Conservation (phyloP, 2,329 filamentous ascomycete genomes). For the Didymella pinodella region DNA sequence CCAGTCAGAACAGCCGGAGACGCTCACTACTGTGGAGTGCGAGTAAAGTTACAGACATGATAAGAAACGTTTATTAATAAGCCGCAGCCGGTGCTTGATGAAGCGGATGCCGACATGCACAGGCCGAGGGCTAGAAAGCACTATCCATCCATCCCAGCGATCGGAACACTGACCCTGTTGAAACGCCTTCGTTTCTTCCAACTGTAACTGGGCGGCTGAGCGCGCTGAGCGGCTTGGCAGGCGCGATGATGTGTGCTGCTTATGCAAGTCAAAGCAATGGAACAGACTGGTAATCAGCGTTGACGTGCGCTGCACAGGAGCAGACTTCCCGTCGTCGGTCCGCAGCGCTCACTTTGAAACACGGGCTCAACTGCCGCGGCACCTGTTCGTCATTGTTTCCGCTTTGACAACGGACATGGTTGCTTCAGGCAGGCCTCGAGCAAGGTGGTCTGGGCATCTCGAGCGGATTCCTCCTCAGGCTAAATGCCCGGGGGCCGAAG, state of each 20-base stretch:
- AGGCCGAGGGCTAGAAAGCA: slow-evolving; percentile 17
- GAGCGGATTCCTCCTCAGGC: slow-evolving; percentile 44
- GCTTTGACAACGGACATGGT: slow-evolving; percentile 40
- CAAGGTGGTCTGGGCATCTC: slow-evolving; percentile 22
- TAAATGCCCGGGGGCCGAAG: slow-evolving; percentile 44
- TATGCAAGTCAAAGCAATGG: slow-evolving; percentile 42
- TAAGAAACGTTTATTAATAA: slow-evolving; percentile 32
- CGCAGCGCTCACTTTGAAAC: slow-evolving; percentile 44
- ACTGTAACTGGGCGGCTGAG: slow-evolving; percentile 15
- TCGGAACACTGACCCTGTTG: slow-evolving; percentile 38
- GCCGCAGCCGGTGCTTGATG: slow-evolving; percentile 29
- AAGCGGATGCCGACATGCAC: slow-evolving; percentile 27
- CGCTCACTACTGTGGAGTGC: slow-evolving; percentile 35
- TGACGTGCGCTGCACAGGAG: slow-evolving; percentile 23
- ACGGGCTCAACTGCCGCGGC: slow-evolving; percentile 39
- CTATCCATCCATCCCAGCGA: slow-evolving; percentile 39
- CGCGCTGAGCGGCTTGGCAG: slow-evolving; percentile 41
- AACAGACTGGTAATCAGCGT: slow-evolving; percentile 5
- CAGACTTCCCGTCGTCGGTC: slow-evolving; percentile 28
- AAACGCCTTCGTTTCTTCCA: slow-evolving; percentile 32
- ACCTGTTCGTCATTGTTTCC: slow-evolving; percentile 34
- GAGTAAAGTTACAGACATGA: slow-evolving; percentile 25
- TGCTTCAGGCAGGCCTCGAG: slow-evolving; percentile 39
- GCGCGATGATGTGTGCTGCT: slow-evolving; percentile 46
- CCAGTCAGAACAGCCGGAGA: slow-evolving; percentile 47